Evolutionary conservation across 2,329 filamentous ascomycete genomes (phyloP), one percentile per base, ranked within the genome.

Genomic region (Simplicillium aogashimaense): DNA sequence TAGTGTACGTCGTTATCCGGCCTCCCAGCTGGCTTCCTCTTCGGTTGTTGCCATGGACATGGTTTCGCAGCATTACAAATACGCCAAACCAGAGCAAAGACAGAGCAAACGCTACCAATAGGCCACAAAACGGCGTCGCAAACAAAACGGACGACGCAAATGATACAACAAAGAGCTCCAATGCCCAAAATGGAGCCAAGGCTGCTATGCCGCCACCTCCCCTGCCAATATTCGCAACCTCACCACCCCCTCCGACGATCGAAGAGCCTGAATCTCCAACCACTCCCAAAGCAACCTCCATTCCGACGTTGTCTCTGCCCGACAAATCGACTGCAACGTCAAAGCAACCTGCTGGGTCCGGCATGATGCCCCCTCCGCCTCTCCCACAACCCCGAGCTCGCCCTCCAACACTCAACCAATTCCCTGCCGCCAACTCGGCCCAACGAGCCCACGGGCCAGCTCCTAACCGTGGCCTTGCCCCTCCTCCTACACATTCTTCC

Each of bases 1-100:
- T 81, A 41, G 66, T 80, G 35, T 74, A 71, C 51, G 57, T 81
- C 46, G 60, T 71, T 50, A 64, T 80, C 45, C 67, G 69, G 32
- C 70, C 70, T 41, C 72, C 69, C 37, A 59, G 66, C 35, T 69
- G 74, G 59, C 57, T 76, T 40, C 47, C 53, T 28, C 39, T 34
- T 14, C 25, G 30, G 20, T 44, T 50, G 29, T 53, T 53, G 40
- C 41, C 53, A 18, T 29, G 15, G 13, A 17, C 16, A 3, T 37
- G 12, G 16, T 20, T 17, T 20, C 16, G 35, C 7, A n/a, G 13
- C 13, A 20, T 37, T 15, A n/a, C 16, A 11, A 29, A 12, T 13
- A 14, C 11, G 17, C 17, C 16, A n/a, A 12, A 4, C 7, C 20
- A 12, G 10, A 17, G 20, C n/a, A 25, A 29, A 11, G 20, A 17